phyloP scores from a whole-genome alignment of 2,329 filamentous ascomycete genomes.

The Pyrenophora teres region DNA sequence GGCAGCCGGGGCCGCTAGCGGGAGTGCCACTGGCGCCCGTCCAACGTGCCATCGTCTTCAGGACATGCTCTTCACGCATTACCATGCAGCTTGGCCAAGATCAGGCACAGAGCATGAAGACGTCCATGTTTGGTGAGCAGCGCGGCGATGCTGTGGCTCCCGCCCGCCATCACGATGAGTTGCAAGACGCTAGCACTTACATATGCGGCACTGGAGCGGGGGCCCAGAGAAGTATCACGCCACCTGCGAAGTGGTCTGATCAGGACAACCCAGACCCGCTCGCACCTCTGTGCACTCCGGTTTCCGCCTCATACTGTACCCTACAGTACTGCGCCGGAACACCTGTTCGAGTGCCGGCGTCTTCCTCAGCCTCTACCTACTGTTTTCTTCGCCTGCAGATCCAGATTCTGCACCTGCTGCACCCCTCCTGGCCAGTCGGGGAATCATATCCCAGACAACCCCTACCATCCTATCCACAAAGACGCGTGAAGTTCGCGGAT shows the following conservation, averaged over 20 bases:
- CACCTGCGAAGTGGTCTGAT: constrained; percentile 43
- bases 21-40: constrained; percentile 9
- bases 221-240: constrained; percentile 36
- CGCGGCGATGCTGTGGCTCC: not conserved
- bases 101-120: not conserved
- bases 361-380: constrained; percentile 7
- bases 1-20: constrained; percentile 9
- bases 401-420: constrained; percentile 13
- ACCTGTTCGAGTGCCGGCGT: constrained; percentile 18
- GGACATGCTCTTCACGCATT: constrained; percentile 1
- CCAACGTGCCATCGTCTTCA: not conserved
- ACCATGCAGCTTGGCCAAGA: not conserved
- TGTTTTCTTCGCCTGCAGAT: constrained; percentile 17
- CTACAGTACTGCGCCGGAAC: constrained; percentile 24
- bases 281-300: constrained; percentile 16
- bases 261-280: constrained; percentile 10
- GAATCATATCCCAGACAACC: constrained; percentile 4
- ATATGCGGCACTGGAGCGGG: constrained; percentile 18
- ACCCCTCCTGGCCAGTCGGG: constrained; percentile 11
- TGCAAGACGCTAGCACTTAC: constrained; percentile 7
- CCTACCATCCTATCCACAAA: constrained; percentile 1
- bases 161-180: not conserved
- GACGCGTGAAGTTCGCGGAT: constrained; percentile 8
- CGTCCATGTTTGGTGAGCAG: not conserved
- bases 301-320: constrained; percentile 5